A percentile compares a stretch with the other conserved stretches of the same genome.
phyloP scores from a whole-genome alignment of 2,329 filamentous ascomycete species.

The Microthyrium microscopicum region DNA sequence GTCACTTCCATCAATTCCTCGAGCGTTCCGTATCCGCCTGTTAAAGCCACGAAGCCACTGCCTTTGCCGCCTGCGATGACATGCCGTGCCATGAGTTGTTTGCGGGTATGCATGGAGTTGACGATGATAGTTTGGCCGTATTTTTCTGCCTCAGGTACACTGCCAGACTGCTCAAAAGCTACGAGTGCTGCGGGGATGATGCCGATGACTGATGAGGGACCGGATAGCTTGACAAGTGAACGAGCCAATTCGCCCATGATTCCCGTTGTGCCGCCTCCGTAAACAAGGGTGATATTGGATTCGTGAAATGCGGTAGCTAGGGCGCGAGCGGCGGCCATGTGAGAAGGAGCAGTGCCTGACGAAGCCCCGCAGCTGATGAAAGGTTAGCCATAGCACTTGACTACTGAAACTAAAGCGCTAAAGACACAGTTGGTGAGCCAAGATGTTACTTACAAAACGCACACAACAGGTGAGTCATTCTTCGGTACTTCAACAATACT shows the following conservation, averaged over 20 bases:
- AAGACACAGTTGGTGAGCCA: background rate
- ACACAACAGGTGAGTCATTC: constrained; percentile 47
- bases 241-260: constrained; percentile 90
- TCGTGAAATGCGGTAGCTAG: constrained; percentile 60
- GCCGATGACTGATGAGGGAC: constrained; percentile 71
- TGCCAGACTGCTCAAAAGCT: constrained; percentile 49
- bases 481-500: too few relatives aligned
- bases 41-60: constrained; percentile 75
- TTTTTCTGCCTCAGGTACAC: constrained; percentile 42
- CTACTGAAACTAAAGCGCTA: background rate
- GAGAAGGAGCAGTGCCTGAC: constrained; percentile 52
- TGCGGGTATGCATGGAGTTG: constrained; percentile 89
- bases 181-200: constrained; percentile 83
- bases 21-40: constrained; percentile 83
- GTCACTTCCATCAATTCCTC: constrained; percentile 87
- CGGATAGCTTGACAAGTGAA: constrained; percentile 67
- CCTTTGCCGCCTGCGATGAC: constrained; percentile 69
- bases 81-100: constrained; percentile 81
- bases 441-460: constrained; percentile 52
- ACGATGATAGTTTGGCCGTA: constrained; percentile 84
- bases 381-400: constrained; percentile 6
- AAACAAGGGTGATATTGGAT: constrained; percentile 69
- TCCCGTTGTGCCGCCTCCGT: constrained; percentile 85
- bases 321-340: constrained; percentile 61
- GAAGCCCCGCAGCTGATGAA: constrained; percentile 58